A percentile compares a stretch with the other conserved stretches of the same genome.
phyloP scores from a whole-genome alignment of 306 rosid species.

The Dicorynia guianensis region DNA sequence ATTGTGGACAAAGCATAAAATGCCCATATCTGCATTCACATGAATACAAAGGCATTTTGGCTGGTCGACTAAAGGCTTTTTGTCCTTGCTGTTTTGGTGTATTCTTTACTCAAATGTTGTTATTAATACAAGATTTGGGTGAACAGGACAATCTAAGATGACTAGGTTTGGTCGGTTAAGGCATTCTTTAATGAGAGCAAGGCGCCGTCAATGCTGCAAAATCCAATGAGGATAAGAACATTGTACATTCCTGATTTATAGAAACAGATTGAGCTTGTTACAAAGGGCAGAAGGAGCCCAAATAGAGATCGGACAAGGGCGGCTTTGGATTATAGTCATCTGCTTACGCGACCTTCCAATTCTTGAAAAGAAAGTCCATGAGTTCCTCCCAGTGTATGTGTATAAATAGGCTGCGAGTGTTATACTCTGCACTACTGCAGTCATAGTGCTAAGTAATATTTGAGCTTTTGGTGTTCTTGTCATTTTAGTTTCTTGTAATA shows the following conservation, averaged over 20 bases:
- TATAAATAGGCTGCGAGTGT: slow-evolving; percentile 40
- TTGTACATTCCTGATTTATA: slow-evolving; percentile 21
- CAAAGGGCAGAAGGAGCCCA: background rate
- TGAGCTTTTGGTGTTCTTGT: slow-evolving; percentile 23
- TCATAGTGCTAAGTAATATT: background rate
- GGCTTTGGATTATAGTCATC: background rate
- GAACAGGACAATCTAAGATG: slow-evolving; percentile 40
- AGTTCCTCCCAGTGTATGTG: background rate
- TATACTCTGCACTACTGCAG: slow-evolving; percentile 22
- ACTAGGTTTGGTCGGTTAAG: slow-evolving; percentile 45
- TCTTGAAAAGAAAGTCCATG: background rate
- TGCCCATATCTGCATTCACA: background rate
- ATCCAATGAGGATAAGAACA: background rate
- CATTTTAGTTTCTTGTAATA: slow-evolving; percentile 23
- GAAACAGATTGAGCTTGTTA: slow-evolving; percentile 17
- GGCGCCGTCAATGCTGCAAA: slow-evolving; percentile 16
- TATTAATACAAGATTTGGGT: background rate
- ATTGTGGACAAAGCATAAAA: slow-evolving; percentile 41
- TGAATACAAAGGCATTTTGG: slow-evolving; percentile 17
- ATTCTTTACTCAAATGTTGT: slow-evolving; percentile 10
- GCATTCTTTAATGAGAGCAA: slow-evolving; percentile 1
- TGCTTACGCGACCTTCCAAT: slow-evolving; percentile 34
- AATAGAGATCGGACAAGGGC: slow-evolving; percentile 25
- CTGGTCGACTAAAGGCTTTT: slow-evolving; percentile 21
- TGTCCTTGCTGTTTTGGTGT: background rate